Evolutionary conservation across 208 protist genomes (phyloP).

Genomic region (Phytomonas sp.): DNA sequence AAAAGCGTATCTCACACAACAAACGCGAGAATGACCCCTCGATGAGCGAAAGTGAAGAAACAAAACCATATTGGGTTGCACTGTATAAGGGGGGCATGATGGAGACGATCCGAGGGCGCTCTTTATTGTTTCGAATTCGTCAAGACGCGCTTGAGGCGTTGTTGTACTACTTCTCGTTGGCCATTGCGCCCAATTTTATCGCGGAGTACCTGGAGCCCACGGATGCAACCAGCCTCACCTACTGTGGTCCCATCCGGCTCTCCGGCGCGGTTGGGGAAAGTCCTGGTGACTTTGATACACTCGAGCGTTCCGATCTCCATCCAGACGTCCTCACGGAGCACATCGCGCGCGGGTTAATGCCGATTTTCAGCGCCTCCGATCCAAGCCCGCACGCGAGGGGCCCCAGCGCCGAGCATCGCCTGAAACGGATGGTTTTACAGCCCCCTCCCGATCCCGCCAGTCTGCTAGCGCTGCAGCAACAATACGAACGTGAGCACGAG

Average conservation of each 20-base stretch:
- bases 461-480: constrained; percentile 18
- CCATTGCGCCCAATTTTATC: constrained; percentile 33
- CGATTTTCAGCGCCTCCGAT: constrained; percentile 30
- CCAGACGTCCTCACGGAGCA: constrained; percentile 25
- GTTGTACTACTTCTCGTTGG: constrained; percentile 32
- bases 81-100: constrained; percentile 36
- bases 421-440: constrained; percentile 23
- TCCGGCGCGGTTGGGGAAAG: neutral
- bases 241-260: constrained; percentile 35
- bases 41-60: neutral
- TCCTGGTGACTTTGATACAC: constrained; percentile 7
- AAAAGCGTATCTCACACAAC: neutral
- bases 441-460: neutral
- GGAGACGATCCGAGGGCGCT: constrained; percentile 27
- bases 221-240: constrained; percentile 33
- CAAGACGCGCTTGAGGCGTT: constrained; percentile 28
- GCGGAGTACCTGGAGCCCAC: constrained; percentile 35
- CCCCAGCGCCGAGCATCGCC: constrained; percentile 23
- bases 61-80: constrained; percentile 6
- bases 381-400: constrained; percentile 17
- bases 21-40: neutral
- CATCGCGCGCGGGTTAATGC: constrained; percentile 26
- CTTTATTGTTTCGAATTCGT: constrained; percentile 27
- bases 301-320: constrained; percentile 12
- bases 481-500: constrained; percentile 12